Evolutionary conservation across 768 basidiomycete species (phyloP), one percentile per base, ranked within the genome.

Genomic region (Pleurotus sapidus): DNA sequence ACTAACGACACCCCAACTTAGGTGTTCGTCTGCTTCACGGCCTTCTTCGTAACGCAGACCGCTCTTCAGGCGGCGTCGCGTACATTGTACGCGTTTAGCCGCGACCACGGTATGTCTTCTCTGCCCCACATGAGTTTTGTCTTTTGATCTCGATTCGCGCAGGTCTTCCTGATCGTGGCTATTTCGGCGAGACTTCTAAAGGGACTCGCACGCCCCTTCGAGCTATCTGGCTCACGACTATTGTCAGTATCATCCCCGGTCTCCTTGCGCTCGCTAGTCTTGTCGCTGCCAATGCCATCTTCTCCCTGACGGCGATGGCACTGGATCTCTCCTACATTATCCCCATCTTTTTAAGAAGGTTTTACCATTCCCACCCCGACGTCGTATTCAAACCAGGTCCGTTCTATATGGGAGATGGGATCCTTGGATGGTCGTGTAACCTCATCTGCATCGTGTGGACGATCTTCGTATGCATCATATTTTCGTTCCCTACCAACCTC

Each of bases 311-410:
- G 1, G 88, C 88, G 9, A 89, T 91, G 72, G 87, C 86, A 3
- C 78, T 88, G 38, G 90, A 93, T 68, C 63, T 87, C 57, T 56
- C 55, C 62, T 94, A 94, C 67, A 83, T 92, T 63, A 89, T 93
- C 59, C 92, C 91, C 3, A 91, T 94, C 62, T 82, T 86, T 67
- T 77, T 87, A 70, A 83, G 91, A 42, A 78, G 91, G 27, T 65
- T 85, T 25, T 91, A 79, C 69, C 73, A 78, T 61, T 77, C 84
- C 55, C 91, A 93, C 65, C 88, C 89, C 0, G 91, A 93, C 48
- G 91, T 94, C 38, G 77, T 80, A 64, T 94, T 94, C 78, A 85
- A 82, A 59, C 92, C 92, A 3, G 92, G 92, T 9, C 91, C 92
- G 5, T 93, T 93, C 74, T 93, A 87, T 73, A 85, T 93, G 84